Evolutionary conservation across 805 yeast genomes (phyloP), one percentile per base, ranked within the genome.

Genomic region (Gaillardinia entomophila): DNA sequence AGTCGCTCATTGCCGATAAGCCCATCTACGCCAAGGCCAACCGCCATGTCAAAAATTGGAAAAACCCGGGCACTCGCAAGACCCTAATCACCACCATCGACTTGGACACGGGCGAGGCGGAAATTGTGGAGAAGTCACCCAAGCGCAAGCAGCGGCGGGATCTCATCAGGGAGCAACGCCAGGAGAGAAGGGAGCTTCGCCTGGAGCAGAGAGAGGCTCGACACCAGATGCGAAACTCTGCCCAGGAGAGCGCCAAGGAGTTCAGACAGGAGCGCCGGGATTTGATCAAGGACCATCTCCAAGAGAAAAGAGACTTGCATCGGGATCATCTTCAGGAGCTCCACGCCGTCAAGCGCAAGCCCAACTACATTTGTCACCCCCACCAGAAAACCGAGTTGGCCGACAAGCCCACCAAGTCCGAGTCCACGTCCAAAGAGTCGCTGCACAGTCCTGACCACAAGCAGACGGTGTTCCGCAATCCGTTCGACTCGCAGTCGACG

Each of bases 1-100:
- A 46, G 35, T 51, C 45, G 17, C 42, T 61, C 46, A 51, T 66
- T 8, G 37, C 40, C 11, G 56, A 60, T 31, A 62, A 61, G 39
- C 72, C 71, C 4, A 63, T 66, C 13, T 66, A 66, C 37, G 49
- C 56, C 13, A 57, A 61, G 19, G 71, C 68, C 15, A 58, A 59
- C 41, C 47, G 52, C 33, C 62, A 53, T 33, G 41, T 55, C 4
- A 46, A 45, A 34, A 41, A 38, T 30, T 46, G 43, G 36, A 42
- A 38, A 37, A 46, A 29, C 25, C 33, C 26, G 36, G 31, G 29
- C 24, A 22, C 35, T 22, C 19, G 27, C 10, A 26, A 35, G 18
- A 37, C 35, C 26, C 19, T 17, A 18, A 20, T 31, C 11, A 35
- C 39, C 3, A 33, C 32, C 24, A 32, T 40, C 24, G 42, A 40